A percentile compares a stretch with the other conserved stretches of the same genome.
Evolutionary conservation across 805 yeast genomes (phyloP).

Genomic region (Candida maltosa): DNA sequence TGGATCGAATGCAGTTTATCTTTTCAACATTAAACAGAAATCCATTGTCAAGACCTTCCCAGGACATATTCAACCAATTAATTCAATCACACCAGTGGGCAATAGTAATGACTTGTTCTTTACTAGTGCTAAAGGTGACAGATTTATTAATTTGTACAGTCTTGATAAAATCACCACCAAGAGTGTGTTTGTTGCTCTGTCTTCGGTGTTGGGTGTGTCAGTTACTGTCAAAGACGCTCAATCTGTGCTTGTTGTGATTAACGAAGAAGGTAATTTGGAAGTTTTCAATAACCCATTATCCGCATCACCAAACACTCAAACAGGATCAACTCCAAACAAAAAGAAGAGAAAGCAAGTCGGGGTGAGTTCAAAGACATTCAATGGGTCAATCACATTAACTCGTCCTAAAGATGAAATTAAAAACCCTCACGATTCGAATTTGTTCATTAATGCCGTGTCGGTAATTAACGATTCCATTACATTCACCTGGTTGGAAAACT

Average conservation of each 20-base stretch:
- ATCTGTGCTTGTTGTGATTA: conserved; percentile 49
- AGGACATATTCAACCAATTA: conserved; percentile 73
- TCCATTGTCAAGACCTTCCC: conserved; percentile 55
- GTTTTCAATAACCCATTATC: conserved; percentile 58
- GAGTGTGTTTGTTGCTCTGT: conserved; percentile 65
- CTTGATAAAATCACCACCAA: conserved; percentile 41
- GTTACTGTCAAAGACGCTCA: conserved; percentile 28
- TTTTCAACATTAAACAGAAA: conserved; percentile 41
- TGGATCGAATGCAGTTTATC: conserved; percentile 65
- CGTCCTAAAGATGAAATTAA: conserved; percentile 44
- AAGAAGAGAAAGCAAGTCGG: conserved; percentile 40
- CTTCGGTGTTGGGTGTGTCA: conserved; percentile 50
- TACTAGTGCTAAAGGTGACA: conserved; percentile 74
- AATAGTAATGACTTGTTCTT: conserved; percentile 46
- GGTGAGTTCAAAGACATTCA: conserved; percentile 50
- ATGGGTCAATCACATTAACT: conserved; percentile 41
- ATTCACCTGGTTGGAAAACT: conserved; percentile 62
- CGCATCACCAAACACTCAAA: conserved; percentile 17
- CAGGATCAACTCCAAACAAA: conserved; percentile 22
- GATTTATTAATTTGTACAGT: conserved; percentile 74
- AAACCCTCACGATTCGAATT: conserved; percentile 23
- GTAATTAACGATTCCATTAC: conserved; percentile 31
- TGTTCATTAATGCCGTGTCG: conserved; percentile 27
- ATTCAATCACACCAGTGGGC: conserved; percentile 42
- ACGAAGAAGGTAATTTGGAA: conserved; percentile 76